phyloP scores from a whole-genome alignment of 2,329 filamentous ascomycete genomes.

The Paradendryphiella salina region DNA sequence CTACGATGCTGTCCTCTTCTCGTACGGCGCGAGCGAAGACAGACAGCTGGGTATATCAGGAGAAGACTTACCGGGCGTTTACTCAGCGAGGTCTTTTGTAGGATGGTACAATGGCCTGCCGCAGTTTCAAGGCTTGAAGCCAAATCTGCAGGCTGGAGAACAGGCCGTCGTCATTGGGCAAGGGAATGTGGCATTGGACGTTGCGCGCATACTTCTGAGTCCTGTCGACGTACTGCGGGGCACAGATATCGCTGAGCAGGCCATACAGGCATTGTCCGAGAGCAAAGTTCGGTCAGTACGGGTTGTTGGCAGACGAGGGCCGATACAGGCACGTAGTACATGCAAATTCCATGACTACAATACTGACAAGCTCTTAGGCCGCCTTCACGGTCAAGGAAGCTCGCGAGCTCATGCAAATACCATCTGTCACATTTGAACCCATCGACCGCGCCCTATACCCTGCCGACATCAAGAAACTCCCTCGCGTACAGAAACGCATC shows the following conservation, averaged over 20 bases:
- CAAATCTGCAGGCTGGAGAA: constrained; percentile 73
- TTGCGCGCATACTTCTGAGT: constrained; percentile 82
- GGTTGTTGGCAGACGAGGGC: constrained; percentile 86
- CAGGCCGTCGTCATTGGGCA: constrained; percentile 89
- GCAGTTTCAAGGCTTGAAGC: constrained; percentile 72
- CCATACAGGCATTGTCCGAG: constrained; percentile 70
- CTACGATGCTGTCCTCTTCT: constrained; percentile 90
- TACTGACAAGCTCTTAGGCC: constrained; percentile 57
- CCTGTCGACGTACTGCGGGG: constrained; percentile 71
- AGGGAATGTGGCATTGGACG: constrained; percentile 93
- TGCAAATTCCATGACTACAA: neutral
- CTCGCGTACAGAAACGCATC: constrained; percentile 74
- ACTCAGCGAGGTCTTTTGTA: constrained; percentile 90
- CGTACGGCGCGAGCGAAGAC: constrained; percentile 89
- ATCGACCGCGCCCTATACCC: constrained; percentile 70
- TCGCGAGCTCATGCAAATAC: constrained; percentile 81
- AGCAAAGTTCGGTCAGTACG: constrained; percentile 79
- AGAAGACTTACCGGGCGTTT: constrained; percentile 75
- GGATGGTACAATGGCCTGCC: constrained; percentile 98
- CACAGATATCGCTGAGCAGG: constrained; percentile 88
- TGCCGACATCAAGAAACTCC: constrained; percentile 66
- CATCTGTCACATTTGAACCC: constrained; percentile 70
- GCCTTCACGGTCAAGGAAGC: constrained; percentile 95
- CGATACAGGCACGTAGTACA: constrained; percentile 68
- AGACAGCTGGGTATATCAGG: constrained; percentile 76